A percentile compares a stretch with the other conserved stretches of the same genome.
Evolutionary conservation across 1,284 basidiomycete genomes (phyloP).

Genomic region (Puccinia sorghi): DNA sequence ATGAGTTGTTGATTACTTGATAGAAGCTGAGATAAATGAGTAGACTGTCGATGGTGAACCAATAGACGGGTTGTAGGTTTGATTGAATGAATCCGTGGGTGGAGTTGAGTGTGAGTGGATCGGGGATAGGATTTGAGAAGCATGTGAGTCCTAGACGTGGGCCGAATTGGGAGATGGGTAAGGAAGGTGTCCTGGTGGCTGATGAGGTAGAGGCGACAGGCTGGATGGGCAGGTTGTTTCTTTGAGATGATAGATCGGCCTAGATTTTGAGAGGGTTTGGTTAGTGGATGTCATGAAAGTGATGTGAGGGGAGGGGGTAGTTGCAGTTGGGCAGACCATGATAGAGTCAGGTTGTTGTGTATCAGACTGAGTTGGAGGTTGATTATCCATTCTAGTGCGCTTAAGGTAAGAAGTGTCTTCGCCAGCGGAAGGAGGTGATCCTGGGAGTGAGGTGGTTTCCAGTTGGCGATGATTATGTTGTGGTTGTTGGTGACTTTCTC

Average conservation of each 20-base stretch:
- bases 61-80: conserved; percentile 43
- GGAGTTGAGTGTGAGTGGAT: conserved; percentile 38
- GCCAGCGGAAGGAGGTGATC: neutral
- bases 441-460: neutral
- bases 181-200: conserved; percentile 2
- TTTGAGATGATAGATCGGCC: conserved; percentile 13
- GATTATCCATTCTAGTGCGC: conserved; percentile 6
- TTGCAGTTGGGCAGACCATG: conserved; percentile 16
- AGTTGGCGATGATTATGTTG: no score
- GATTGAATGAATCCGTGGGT: conserved; percentile 6
- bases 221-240: conserved; percentile 5
- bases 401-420: no score
- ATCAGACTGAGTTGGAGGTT: neutral
- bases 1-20: conserved; percentile 61
- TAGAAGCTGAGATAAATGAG: conserved; percentile 91
- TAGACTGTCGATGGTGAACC: conserved; percentile 77
- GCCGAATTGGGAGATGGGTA: conserved; percentile 28
- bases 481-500: neutral
- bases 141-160: conserved; percentile 48
- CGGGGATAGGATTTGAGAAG: conserved; percentile 50
- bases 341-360: conserved; percentile 8
- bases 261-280: neutral
- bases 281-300: no score
- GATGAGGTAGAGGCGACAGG: conserved; percentile 11
- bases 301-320: no score